Evolutionary conservation across 75 land plant genomes (phyloP).

Genomic region (Ceratopteris richardii): DNA sequence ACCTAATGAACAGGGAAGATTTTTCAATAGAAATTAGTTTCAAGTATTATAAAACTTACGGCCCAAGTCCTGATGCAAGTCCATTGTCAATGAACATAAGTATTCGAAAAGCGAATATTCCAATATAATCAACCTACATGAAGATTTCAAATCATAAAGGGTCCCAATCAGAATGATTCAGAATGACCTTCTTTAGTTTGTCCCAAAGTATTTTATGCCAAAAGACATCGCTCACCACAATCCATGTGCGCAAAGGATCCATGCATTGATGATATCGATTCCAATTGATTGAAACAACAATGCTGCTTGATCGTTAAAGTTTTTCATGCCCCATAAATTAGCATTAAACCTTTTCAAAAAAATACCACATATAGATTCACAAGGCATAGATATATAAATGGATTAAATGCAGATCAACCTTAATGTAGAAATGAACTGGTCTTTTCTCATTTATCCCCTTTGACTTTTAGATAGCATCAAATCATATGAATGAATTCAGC

Average conservation of each 20-base stretch:
- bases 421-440: too few relatives aligned
- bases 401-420: too few relatives aligned
- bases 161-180: background rate
- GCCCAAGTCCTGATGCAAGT: constrained; percentile 89
- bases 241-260: constrained; percentile 92
- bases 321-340: too few relatives aligned
- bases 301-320: constrained; percentile 30
- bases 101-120: constrained; percentile 82
- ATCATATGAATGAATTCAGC: too few relatives aligned
- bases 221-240: constrained; percentile 43
- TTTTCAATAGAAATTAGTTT: too few relatives aligned
- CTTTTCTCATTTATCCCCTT: too few relatives aligned
- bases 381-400: too few relatives aligned
- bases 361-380: too few relatives aligned
- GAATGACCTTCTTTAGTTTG: background rate
- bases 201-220: background rate
- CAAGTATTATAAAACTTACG: constrained; percentile 70
- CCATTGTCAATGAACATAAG: constrained; percentile 97
- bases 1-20: too few relatives aligned
- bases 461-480: too few relatives aligned
- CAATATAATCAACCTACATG: constrained; percentile 83
- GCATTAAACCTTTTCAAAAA: too few relatives aligned
- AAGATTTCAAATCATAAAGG: background rate
- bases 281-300: constrained; percentile 89
- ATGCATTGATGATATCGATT: constrained; percentile 62